Conservation (phyloP, 176 grass and related monocot species). For the Aechmea fasciata region DNA sequence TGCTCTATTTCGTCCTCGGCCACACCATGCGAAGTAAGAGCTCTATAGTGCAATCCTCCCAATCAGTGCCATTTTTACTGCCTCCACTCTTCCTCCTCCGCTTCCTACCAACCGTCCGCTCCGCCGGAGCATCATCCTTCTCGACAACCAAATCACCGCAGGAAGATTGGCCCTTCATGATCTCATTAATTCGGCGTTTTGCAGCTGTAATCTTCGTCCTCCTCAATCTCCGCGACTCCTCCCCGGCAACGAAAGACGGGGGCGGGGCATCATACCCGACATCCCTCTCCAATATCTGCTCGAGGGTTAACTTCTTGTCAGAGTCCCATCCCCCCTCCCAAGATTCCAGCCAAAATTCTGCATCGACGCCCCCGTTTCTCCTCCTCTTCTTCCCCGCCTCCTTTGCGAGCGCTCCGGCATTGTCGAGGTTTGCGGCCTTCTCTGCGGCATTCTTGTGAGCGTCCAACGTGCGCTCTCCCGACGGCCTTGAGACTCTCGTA, state of each 20-base stretch:
- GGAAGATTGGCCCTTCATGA: conserved; percentile 37
- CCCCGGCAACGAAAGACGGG: conserved; percentile 51
- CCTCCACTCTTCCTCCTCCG: conserved; percentile 19
- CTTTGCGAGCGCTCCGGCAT: conserved; percentile 43
- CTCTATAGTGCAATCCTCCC: conserved; percentile 85
- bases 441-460: conserved; percentile 59
- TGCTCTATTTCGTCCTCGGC: conserved; percentile 77
- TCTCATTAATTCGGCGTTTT: conserved; percentile 56
- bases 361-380: conserved; percentile 19
- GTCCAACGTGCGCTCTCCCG: conserved; percentile 39
- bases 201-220: conserved; percentile 74
- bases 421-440: conserved; percentile 42
- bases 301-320: conserved; percentile 35
- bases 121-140: conserved; percentile 6
- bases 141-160: background rate
- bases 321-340: conserved; percentile 35
- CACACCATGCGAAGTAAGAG: conserved; percentile 60
- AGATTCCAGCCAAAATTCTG: conserved; percentile 27
- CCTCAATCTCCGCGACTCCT: conserved; percentile 41
- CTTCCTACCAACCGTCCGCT: conserved; percentile 10
- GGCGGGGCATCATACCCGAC: conserved; percentile 77
- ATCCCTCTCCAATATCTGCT: conserved; percentile 45
- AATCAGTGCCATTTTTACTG: conserved; percentile 41
- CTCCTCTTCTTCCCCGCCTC: conserved; percentile 36
- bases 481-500: conserved; percentile 35